Percentiles rank a stretch among this genome's conserved stretches.
These are phyloP conservation scores for Alternaria arborescens DNA, from an alignment of 2,329 filamentous ascomycete species.

Conservation along the genomic window DNA sequence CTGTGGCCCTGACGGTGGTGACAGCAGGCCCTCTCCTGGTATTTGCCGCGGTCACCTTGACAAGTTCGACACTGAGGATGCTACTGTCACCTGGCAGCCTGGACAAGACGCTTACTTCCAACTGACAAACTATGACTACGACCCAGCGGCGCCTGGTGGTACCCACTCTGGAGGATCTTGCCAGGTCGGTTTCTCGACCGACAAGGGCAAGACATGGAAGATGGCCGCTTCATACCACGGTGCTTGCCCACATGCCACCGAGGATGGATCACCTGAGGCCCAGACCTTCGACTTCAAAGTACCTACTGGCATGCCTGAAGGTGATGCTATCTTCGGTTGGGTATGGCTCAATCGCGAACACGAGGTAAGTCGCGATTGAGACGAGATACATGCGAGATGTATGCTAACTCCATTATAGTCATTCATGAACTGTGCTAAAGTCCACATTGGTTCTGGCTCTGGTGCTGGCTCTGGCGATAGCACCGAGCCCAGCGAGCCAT, in stretches of 20 bases:
- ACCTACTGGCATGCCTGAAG: slow-evolving; percentile 54
- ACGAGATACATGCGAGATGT: neutral
- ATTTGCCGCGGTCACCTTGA: slow-evolving; percentile 56
- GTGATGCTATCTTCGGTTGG: slow-evolving; percentile 57
- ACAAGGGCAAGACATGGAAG: slow-evolving; percentile 56
- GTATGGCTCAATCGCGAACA: slow-evolving; percentile 60
- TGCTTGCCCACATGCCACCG: slow-evolving; percentile 55
- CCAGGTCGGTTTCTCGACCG: slow-evolving; percentile 57
- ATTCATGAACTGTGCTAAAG: slow-evolving; percentile 57
- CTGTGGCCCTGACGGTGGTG: slow-evolving; percentile 52
- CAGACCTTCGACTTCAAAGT: slow-evolving; percentile 58
- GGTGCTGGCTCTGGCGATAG: slow-evolving; percentile 21
- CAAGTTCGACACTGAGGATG: slow-evolving; percentile 55
- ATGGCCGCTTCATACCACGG: slow-evolving; percentile 58
- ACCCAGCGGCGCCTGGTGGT: slow-evolving; percentile 38
- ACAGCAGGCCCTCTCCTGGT: slow-evolving; percentile 39
- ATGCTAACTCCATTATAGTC: slow-evolving; percentile 15
- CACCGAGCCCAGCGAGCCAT: slow-evolving; percentile 15
- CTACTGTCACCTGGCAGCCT: slow-evolving; percentile 55
- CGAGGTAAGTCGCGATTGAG: slow-evolving; percentile 35
- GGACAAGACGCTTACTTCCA: slow-evolving; percentile 55
- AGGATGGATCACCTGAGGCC: slow-evolving; percentile 49
- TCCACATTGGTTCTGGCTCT: slow-evolving; percentile 50
- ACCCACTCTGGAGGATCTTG: slow-evolving; percentile 60
- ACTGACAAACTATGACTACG: slow-evolving; percentile 46